These are phyloP conservation scores for Tylopilus vinaceipallidus DNA, from an alignment of 768 basidiomycete genomes.

Conservation along the genomic window DNA sequence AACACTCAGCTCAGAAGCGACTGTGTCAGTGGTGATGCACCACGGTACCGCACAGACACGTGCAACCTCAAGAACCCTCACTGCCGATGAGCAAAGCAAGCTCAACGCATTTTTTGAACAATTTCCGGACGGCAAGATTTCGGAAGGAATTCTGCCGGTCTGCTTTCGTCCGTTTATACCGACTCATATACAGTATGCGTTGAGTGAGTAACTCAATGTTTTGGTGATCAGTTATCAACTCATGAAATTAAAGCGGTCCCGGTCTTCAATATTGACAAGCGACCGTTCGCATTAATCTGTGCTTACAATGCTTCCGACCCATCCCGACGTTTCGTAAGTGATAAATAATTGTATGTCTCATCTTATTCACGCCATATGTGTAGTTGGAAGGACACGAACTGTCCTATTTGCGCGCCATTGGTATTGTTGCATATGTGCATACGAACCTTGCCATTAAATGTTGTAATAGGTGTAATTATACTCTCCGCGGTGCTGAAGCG, in stretches of 20 bases:
- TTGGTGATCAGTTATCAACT: conserved; percentile 4
- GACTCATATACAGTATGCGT: conserved; percentile 76
- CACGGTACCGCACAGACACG: conserved; percentile 57
- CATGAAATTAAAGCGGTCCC: conserved; percentile 64
- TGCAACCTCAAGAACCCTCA: conserved; percentile 54
- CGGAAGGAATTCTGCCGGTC: conserved; percentile 82
- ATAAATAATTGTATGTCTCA: neutral
- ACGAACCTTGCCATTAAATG: conserved; percentile 3
- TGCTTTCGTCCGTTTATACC: conserved; percentile 84
- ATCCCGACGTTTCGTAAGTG: conserved; percentile 72
- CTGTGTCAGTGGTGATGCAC: conserved; percentile 68
- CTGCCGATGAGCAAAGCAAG: conserved; percentile 68
- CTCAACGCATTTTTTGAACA: conserved; percentile 76
- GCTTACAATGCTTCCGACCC: conserved; percentile 87
- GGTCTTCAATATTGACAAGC: conserved; percentile 89
- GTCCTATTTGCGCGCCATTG: conserved; percentile 89
- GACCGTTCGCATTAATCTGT: conserved; percentile 86
- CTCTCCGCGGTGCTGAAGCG: conserved; percentile 90
- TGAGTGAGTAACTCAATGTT: conserved; percentile 53
- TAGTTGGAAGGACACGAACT: conserved; percentile 87
- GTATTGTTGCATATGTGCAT: conserved; percentile 31
- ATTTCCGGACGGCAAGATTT: conserved; percentile 83
- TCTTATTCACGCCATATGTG: conserved; percentile 9
- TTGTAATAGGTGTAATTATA: conserved; percentile 73
- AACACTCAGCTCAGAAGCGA: conserved; percentile 56